Evolutionary conservation across 495 filamentous ascomycete genomes (phyloP).

Genomic region (Trichoderma erinaceum): DNA sequence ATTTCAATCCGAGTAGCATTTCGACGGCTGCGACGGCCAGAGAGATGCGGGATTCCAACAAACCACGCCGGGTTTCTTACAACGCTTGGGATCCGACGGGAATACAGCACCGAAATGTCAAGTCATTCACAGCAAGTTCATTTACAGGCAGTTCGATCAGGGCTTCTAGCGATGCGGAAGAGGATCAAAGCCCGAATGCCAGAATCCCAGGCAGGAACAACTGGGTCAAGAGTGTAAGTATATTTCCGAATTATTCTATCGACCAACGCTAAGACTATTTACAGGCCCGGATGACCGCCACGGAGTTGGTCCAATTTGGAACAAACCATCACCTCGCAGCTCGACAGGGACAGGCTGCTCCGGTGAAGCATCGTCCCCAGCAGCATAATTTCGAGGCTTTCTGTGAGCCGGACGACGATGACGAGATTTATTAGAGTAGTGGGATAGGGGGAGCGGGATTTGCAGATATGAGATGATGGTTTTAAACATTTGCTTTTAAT

Average conservation of each 20-base stretch:
- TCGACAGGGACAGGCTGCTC: background rate
- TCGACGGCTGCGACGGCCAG: slow-evolving; percentile 13
- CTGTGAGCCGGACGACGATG: background rate
- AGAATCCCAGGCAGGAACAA: background rate
- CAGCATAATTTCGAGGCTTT: background rate
- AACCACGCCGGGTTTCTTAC: background rate
- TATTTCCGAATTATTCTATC: background rate
- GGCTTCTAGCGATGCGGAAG: background rate
- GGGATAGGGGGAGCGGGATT: too few species aligned
- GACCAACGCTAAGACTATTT: background rate
- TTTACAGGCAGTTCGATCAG: background rate
- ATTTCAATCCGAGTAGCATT: slow-evolving; percentile 1
- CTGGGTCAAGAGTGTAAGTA: background rate
- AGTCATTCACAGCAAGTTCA: background rate
- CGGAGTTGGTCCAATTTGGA: background rate
- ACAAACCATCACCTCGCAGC: background rate
- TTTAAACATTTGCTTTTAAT: background rate
- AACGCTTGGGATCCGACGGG: slow-evolving; percentile 14
- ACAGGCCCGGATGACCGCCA: background rate
- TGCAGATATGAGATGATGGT: background rate
- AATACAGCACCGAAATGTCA: background rate
- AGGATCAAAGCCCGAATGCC: background rate
- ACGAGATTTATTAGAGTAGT: too few species aligned
- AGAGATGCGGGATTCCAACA: background rate
- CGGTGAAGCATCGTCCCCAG: background rate